phyloP scores from a whole-genome alignment of 2,329 filamentous ascomycete species.

The Pestalotiopsis sp. region DNA sequence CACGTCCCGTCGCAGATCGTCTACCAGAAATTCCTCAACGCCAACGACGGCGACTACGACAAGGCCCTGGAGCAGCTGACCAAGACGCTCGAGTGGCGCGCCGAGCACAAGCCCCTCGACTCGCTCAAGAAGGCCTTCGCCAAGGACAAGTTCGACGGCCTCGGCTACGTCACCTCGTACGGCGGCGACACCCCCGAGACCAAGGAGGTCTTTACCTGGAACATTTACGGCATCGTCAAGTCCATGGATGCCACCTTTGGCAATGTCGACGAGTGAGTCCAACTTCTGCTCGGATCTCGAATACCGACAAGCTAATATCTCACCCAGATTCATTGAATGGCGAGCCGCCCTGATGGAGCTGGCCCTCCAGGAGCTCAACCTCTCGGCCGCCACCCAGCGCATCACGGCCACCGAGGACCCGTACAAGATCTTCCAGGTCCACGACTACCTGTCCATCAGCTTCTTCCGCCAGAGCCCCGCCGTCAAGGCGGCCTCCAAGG shows the following conservation, averaged over 20 bases:
- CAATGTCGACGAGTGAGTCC: constrained; percentile 72
- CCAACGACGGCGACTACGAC: constrained; percentile 74
- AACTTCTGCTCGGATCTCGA: neutral
- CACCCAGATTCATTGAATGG: constrained; percentile 79
- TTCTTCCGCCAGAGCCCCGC: constrained; percentile 80
- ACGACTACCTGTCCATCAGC: constrained; percentile 87
- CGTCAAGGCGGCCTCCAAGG: constrained; percentile 73
- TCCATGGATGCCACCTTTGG: constrained; percentile 80
- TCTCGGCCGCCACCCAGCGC: constrained; percentile 66
- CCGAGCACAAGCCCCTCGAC: constrained; percentile 69
- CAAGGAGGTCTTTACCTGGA: constrained; percentile 80
- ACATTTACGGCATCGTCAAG: constrained; percentile 88
- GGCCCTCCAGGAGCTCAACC: constrained; percentile 71
- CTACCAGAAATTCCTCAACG: constrained; percentile 90
- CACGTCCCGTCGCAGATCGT: constrained; percentile 80
- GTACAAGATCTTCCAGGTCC: constrained; percentile 89
- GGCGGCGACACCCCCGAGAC: constrained; percentile 33
- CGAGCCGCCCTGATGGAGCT: constrained; percentile 89
- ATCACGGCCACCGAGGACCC: constrained; percentile 78
- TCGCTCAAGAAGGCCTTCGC: constrained; percentile 66
- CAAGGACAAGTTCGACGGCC: constrained; percentile 68
- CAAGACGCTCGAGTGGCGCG: constrained; percentile 81
- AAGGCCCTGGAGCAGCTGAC: constrained; percentile 77
- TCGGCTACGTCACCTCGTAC: constrained; percentile 82
- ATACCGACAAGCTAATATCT: neutral